Evolutionary conservation across 352 stramenopile genomes (phyloP).

Genomic region (Phytophthora megakarya): DNA sequence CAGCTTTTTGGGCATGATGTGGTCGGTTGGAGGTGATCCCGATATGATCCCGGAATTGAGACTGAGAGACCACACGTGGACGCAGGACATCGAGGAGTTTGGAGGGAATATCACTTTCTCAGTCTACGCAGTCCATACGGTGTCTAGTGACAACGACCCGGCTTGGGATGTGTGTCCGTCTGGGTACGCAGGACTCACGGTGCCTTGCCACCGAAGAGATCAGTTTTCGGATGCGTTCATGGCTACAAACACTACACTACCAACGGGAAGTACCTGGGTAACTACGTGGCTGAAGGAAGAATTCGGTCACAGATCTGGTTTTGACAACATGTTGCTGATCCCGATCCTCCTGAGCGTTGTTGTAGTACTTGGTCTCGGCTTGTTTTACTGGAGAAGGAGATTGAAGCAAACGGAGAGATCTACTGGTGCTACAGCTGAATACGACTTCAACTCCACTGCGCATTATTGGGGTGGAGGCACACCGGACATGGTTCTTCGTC

Average conservation of each 20-base stretch:
- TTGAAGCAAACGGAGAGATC: conserved; percentile 12
- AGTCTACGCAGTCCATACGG: conserved; percentile 33
- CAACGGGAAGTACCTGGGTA: conserved; percentile 20
- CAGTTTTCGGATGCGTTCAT: conserved; percentile 20
- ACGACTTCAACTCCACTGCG: conserved; percentile 14
- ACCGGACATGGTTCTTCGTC: conserved; percentile 7
- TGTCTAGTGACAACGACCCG: conserved; percentile 8
- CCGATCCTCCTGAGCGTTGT: conserved; percentile 10
- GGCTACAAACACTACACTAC: conserved; percentile 18
- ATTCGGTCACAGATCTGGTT: conserved; percentile 9
- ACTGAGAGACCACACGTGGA: conserved; percentile 32
- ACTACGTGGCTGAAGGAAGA: conserved; percentile 28
- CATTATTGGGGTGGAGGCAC: conserved; percentile 1
- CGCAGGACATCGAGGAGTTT: conserved; percentile 18
- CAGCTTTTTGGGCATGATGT: conserved; percentile 35
- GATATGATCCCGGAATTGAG: conserved; percentile 17
- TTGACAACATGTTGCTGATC: conserved; percentile 16
- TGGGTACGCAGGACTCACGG: conserved; percentile 22
- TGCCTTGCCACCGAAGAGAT: conserved; percentile 21
- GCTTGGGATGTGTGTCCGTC: conserved; percentile 27
- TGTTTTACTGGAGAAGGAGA: conserved; percentile 13
- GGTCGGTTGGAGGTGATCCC: conserved; percentile 27
- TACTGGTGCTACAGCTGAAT: neutral
- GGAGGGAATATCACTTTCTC: conserved; percentile 23
- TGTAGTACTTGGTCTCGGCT: neutral